phyloP scores from a whole-genome alignment of 768 basidiomycete genomes.

The Suillus subaureus region DNA sequence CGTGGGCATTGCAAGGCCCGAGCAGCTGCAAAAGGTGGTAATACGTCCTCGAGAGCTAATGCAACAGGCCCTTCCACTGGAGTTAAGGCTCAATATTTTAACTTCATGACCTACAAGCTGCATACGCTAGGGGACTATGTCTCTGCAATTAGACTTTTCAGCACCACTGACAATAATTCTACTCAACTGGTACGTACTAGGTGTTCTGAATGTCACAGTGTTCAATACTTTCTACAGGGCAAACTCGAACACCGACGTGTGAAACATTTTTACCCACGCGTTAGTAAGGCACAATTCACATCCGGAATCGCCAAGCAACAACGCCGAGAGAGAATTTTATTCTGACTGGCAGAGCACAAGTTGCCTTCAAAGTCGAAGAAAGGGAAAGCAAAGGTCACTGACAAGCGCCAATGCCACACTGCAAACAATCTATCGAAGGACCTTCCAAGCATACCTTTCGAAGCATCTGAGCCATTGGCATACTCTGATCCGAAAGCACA shows the following conservation, averaged over 20 bases:
- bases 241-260: constrained; percentile 39
- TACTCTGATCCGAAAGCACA: constrained; percentile 9
- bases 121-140: constrained; percentile 39
- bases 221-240: constrained; percentile 28
- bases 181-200: constrained; percentile 38
- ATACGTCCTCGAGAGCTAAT: not conserved
- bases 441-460: constrained; percentile 12
- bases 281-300: constrained; percentile 36
- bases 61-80: not conserved
- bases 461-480: constrained; percentile 13
- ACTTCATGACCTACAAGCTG: constrained; percentile 33
- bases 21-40: not conserved
- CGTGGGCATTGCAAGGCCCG: constrained; percentile 13
- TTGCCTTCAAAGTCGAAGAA: constrained; percentile 7
- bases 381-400: not conserved
- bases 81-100: constrained; percentile 4
- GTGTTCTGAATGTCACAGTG: not conserved
- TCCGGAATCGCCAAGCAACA: constrained; percentile 34
- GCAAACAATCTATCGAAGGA: not conserved
- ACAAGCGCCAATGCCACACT: not conserved
- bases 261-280: constrained; percentile 39
- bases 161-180: constrained; percentile 40
- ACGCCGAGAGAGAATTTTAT: constrained; percentile 13
- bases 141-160: constrained; percentile 23
- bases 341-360: constrained; percentile 4